Conservation (phyloP, 2,329 filamentous ascomycete genomes). For the Stagonosporopsis rhizophila region DNA sequence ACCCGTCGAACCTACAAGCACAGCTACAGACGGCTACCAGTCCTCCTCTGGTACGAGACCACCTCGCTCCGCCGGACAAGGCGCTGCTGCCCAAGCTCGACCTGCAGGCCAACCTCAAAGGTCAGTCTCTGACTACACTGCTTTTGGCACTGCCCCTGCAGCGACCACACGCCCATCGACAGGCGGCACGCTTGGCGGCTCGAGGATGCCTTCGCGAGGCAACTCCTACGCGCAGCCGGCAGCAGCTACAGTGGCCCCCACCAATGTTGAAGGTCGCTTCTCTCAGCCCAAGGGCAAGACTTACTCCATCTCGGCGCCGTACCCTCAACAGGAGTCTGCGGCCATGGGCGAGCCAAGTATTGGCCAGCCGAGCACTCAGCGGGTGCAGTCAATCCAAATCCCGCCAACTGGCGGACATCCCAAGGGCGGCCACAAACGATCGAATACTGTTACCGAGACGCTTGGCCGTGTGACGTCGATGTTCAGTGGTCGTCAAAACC, state of each 20-base stretch:
- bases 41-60: conserved; percentile 35
- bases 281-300: conserved; percentile 75
- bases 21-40: conserved; percentile 47
- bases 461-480: conserved; percentile 82
- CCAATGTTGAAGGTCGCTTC: conserved; percentile 87
- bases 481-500: conserved; percentile 65
- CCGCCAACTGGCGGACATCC: conserved; percentile 25
- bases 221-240: conserved; percentile 86
- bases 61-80: conserved; percentile 28
- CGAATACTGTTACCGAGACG: conserved; percentile 72
- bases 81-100: conserved; percentile 40
- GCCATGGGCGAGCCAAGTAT: conserved; percentile 55
- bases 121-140: conserved; percentile 57
- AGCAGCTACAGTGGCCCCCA: conserved; percentile 84
- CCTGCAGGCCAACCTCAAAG: conserved; percentile 57
- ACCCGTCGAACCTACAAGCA: conserved; percentile 53
- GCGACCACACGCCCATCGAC: conserved; percentile 72
- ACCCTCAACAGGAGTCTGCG: conserved; percentile 58
- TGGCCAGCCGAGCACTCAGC: conserved; percentile 66
- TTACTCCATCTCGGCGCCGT: conserved; percentile 74
- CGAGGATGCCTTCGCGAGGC: conserved; percentile 73
- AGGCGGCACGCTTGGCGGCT: conserved; percentile 73
- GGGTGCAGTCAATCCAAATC: conserved; percentile 59
- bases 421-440: conserved; percentile 67
- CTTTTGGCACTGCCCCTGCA: conserved; percentile 50